Evolutionary conservation across 352 stramenopile genomes (phyloP).

Genomic region (Globisporangium paddicum): DNA sequence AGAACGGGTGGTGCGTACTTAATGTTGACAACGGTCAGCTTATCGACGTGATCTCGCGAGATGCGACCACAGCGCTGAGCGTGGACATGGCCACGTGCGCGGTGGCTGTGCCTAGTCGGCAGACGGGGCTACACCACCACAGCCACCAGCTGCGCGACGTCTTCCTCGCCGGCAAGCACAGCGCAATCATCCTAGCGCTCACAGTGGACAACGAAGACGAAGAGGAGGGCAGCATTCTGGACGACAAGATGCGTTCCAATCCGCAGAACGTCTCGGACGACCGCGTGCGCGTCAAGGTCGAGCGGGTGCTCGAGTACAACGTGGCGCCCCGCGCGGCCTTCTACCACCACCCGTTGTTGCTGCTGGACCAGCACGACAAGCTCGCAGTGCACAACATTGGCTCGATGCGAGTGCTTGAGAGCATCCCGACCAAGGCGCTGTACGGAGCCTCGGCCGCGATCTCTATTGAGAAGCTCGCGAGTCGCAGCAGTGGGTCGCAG

Average conservation of each 20-base stretch:
- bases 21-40: conserved; percentile 59
- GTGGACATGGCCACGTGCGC: conserved; percentile 30
- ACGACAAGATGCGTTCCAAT: conserved; percentile 16
- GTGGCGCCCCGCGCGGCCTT: conserved; percentile 30
- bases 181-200: conserved; percentile 45
- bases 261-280: conserved; percentile 35
- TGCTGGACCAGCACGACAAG: conserved; percentile 54
- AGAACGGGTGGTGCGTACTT: conserved; percentile 58
- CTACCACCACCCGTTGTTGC: conserved; percentile 67
- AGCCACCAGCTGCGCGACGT: conserved; percentile 37
- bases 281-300: conserved; percentile 37
- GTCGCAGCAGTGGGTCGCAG: neutral
- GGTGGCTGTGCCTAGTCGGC: conserved; percentile 34
- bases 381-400: conserved; percentile 62
- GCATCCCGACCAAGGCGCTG: conserved; percentile 44
- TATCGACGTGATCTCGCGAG: conserved; percentile 20
- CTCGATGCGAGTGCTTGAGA: conserved; percentile 49
- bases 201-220: conserved; percentile 18
- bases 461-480: conserved; percentile 10
- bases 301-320: conserved; percentile 47
- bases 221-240: conserved; percentile 6
- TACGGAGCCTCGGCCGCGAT: conserved; percentile 32
- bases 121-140: conserved; percentile 18
- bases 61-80: conserved; percentile 24
- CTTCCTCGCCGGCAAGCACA: conserved; percentile 55